Conservation (phyloP, 2,329 filamentous ascomycete genomes). For the Alternaria angustiovoidea region DNA sequence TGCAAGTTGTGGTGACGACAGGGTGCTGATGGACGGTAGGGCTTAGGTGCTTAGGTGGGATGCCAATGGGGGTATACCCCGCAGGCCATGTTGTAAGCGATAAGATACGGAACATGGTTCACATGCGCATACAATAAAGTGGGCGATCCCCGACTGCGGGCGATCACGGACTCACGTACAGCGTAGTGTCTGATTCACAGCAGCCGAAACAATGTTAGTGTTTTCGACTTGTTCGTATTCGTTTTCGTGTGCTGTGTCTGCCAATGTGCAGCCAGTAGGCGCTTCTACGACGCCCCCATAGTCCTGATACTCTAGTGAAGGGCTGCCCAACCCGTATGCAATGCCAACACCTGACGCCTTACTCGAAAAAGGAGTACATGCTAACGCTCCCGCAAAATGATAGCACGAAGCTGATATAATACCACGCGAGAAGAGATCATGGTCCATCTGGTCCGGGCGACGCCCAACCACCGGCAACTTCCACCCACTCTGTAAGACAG, state of each 20-base stretch:
- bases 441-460: constrained; percentile 52
- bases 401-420: constrained; percentile 27
- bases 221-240: constrained; percentile 12
- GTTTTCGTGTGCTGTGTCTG: constrained; percentile 5
- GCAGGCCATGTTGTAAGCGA: constrained; percentile 15
- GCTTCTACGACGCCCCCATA: constrained; percentile 21
- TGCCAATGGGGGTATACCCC: constrained; percentile 12
- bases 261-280: constrained; percentile 6
- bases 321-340: constrained; percentile 24
- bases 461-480: constrained; percentile 93
- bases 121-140: constrained; percentile 2
- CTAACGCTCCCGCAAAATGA: constrained; percentile 31
- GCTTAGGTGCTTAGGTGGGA: constrained; percentile 12
- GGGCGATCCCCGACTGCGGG: not conserved
- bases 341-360: constrained; percentile 35
- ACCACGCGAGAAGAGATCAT: constrained; percentile 23
- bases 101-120: constrained; percentile 17
- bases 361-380: constrained; percentile 25
- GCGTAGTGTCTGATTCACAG: not conserved
- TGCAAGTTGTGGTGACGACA: constrained; percentile 9
- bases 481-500: constrained; percentile 95
- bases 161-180: not conserved
- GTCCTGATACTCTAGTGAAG: constrained; percentile 11
- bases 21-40: constrained; percentile 7
- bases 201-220: not conserved